A percentile compares a stretch with the other conserved stretches of the same genome.
phyloP scores from a whole-genome alignment of 2,329 filamentous ascomycete genomes.

The Zymoseptoria crescenta region DNA sequence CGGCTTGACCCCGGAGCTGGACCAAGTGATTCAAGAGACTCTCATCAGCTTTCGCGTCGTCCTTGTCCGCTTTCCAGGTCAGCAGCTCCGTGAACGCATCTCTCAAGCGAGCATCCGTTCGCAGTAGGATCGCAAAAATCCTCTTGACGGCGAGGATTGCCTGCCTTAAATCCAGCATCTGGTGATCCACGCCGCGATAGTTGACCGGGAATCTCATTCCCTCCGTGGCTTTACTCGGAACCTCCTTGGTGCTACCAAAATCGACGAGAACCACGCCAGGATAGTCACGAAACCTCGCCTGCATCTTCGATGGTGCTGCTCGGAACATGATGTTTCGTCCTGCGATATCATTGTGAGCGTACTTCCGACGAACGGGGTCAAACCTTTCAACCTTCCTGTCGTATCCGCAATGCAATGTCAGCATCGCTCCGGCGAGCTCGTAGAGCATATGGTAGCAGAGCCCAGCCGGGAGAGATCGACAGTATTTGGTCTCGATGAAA shows the following conservation, averaged over 20 bases:
- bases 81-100: not conserved
- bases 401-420: not conserved
- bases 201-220: not conserved
- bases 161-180: not conserved
- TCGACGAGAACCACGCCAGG: not conserved
- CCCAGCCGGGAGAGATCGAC: not conserved
- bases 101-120: not conserved
- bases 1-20: not conserved
- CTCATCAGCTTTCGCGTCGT: not conserved
- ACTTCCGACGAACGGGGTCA: not conserved
- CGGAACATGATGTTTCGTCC: not conserved
- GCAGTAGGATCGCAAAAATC: not conserved
- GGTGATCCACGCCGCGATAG: not conserved
- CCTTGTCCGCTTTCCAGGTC: not conserved
- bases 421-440: not conserved
- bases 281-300: not conserved
- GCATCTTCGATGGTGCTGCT: not conserved
- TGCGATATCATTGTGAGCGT: not conserved
- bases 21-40: not conserved
- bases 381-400: too few species aligned
- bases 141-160: not conserved
- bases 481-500: not conserved
- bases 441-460: not conserved
- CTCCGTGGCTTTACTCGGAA: not conserved
- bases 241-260: not conserved